Base-by-base conservation (phyloP, 1,139 yeast genomes). In the Yamadazyma siamensis region DNA sequence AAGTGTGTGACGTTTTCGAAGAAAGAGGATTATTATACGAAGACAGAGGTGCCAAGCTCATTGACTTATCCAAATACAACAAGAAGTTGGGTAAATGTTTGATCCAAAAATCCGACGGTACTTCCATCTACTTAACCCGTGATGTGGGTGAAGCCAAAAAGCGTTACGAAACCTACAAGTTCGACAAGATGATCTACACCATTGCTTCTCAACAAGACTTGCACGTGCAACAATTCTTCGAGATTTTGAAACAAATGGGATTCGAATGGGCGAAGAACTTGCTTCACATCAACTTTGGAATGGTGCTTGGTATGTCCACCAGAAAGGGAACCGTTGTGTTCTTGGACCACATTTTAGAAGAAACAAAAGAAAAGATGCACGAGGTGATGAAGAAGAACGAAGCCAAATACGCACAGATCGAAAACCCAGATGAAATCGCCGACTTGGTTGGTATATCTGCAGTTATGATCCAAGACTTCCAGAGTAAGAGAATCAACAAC, bases 381-480 rank as follows among this genome's bases (percentile, higher is more conserved):
- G 95, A 87, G 47, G 96, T 91, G 35, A 94, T 94, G 98, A 81
- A 80, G 65, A 82, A 81, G 68, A 94, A 91, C 61, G 88, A 81
- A 59, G 80, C 71, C 44, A 94, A 94, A 64, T 94, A 91, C 54
- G 81, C 91, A 6, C 96, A 88, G 65, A 87, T 94, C 46, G 94
- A 83, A 54, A 78, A 91, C 55, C 98, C 99, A 24, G 97, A 94
- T 40, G 80, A 80, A 59, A 85, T 91, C 54, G 97, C 98, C 38
- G 98, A 94, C 56, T 73, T 88, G 51, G 81, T 94, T 35, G 99
- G 98, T 59, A 86, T 91, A 38, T 84, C 96, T 25, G 97, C 98
- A 9, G 95, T 94, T 38, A 89, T 94, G 96, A 85, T 94, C 53
- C 98, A 94, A 70, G 99, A 94, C 62, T 88, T 91, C 96, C 95